phyloP scores from a whole-genome alignment of 352 stramenopile species.

The Globisporangium alternatum region DNA sequence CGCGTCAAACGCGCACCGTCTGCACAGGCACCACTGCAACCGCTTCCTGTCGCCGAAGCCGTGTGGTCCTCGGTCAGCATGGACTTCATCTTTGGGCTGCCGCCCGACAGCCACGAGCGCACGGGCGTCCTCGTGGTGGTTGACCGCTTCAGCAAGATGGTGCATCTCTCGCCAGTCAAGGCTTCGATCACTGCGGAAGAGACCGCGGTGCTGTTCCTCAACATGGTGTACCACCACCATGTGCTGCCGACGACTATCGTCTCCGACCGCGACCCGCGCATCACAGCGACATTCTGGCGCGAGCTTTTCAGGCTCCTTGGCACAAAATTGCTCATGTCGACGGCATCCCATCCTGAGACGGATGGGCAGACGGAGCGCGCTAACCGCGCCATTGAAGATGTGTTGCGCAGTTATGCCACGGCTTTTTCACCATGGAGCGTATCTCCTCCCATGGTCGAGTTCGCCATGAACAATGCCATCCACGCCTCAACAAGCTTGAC shows the following conservation, averaged over 20 bases:
- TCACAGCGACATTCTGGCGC: slow-evolving; percentile 6
- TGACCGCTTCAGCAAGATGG: slow-evolving; percentile 31
- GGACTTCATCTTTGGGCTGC: slow-evolving; percentile 10
- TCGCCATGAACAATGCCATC: slow-evolving; percentile 1
- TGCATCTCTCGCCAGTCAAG: slow-evolving; percentile 14
- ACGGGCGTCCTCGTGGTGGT: slow-evolving; percentile 27
- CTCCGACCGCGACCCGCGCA: slow-evolving; percentile 16
- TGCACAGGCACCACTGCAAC: slow-evolving; percentile 9
- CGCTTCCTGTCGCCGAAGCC: neutral
- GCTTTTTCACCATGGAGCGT: no score
- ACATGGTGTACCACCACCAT: slow-evolving; percentile 23
- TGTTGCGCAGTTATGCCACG: slow-evolving; percentile 22
- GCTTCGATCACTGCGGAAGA: slow-evolving; percentile 17
- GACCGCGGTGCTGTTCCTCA: slow-evolving; percentile 23
- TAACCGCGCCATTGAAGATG: slow-evolving; percentile 23
- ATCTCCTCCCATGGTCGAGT: neutral
- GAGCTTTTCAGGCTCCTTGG: slow-evolving; percentile 20
- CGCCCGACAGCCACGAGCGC: slow-evolving; percentile 4
- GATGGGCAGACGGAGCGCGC: slow-evolving; percentile 29
- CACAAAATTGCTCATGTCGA: slow-evolving; percentile 22
- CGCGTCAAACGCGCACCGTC: slow-evolving; percentile 17
- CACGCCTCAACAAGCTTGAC: neutral
- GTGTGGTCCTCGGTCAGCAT: neutral
- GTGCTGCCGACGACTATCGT: slow-evolving; percentile 20
- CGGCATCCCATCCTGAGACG: slow-evolving; percentile 19